Percentiles rank a stretch among this genome's conserved stretches.
Evolutionary conservation across 2,329 filamentous ascomycete species (phyloP).

Genomic region (Xylaria hypoxylon): DNA sequence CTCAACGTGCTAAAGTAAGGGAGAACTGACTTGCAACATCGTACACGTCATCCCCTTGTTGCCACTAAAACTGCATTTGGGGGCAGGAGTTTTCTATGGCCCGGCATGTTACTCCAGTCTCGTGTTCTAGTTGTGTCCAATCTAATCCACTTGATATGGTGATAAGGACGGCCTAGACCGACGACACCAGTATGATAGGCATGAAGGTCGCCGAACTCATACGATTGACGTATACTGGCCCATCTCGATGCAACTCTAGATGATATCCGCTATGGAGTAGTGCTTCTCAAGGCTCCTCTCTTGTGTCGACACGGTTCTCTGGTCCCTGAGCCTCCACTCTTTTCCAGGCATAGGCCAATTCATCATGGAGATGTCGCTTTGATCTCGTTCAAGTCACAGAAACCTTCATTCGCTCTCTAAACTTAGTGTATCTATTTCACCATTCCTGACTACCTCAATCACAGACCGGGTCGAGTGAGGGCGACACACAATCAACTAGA

Average conservation of each 20-base stretch:
- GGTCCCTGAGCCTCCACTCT: slow-evolving; percentile 2
- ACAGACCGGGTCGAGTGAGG: neutral
- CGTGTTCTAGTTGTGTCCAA: slow-evolving; percentile 8
- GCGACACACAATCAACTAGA: neutral
- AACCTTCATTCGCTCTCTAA: neutral
- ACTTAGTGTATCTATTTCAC: neutral
- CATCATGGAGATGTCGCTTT: neutral
- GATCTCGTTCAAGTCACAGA: neutral
- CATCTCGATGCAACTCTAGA: slow-evolving; percentile 6
- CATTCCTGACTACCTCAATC: neutral
- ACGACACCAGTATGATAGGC: neutral
- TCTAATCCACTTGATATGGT: neutral
- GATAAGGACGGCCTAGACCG: slow-evolving; percentile 5
- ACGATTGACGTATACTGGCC: neutral
- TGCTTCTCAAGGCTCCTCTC: slow-evolving; percentile 10
- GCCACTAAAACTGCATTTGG: slow-evolving; percentile 4
- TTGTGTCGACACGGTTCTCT: slow-evolving; percentile 8
- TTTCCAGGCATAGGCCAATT: slow-evolving; percentile 8
- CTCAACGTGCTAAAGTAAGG: neutral
- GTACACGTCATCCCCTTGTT: slow-evolving; percentile 23
- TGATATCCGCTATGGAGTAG: slow-evolving; percentile 10
- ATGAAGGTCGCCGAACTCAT: neutral
- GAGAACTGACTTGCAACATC: slow-evolving; percentile 11
- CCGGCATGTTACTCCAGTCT: slow-evolving; percentile 7
- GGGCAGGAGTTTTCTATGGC: slow-evolving; percentile 7